A percentile compares a stretch with the other conserved stretches of the same genome.
phyloP scores from a whole-genome alignment of 176 grass and related monocot genomes.

The Stipa capillata region DNA sequence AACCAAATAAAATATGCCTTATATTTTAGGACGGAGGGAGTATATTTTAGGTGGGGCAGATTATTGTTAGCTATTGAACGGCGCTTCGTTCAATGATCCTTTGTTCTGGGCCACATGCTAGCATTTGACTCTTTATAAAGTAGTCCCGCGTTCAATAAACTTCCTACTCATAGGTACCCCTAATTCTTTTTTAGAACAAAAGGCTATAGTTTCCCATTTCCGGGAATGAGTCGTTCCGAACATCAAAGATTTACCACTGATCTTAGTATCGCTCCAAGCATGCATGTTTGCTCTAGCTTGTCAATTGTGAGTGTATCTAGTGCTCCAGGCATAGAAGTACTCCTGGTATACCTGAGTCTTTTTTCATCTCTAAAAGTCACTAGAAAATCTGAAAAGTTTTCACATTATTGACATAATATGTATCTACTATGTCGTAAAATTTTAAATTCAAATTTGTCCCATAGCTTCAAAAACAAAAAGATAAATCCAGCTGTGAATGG shows the following conservation, averaged over 20 bases:
- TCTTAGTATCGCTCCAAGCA: not conserved
- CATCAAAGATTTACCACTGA: not conserved
- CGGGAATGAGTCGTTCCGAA: not conserved
- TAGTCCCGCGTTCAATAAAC: not conserved
- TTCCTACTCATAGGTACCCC: not conserved
- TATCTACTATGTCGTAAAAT: no score
- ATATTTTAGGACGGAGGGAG: no score
- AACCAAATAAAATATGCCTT: no score
- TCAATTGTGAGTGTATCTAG: no score
- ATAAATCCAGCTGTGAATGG: no score
- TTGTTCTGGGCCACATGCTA: not conserved
- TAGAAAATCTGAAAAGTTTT: no score
- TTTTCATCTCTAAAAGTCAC: no score
- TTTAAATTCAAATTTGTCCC: no score
- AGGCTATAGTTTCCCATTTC: not conserved
- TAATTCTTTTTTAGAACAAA: not conserved
- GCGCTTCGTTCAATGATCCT: not conserved
- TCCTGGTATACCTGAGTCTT: no score
- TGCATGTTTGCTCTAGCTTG: not conserved
- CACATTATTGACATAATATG: no score
- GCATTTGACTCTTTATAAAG: not conserved
- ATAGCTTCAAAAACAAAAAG: not conserved
- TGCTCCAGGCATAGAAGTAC: no score
- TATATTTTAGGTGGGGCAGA: no score
- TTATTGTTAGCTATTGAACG: not conserved